These are phyloP conservation scores for Yamadazyma oceani DNA, from an alignment of 1,139 yeast species.

Conservation along the genomic window DNA sequence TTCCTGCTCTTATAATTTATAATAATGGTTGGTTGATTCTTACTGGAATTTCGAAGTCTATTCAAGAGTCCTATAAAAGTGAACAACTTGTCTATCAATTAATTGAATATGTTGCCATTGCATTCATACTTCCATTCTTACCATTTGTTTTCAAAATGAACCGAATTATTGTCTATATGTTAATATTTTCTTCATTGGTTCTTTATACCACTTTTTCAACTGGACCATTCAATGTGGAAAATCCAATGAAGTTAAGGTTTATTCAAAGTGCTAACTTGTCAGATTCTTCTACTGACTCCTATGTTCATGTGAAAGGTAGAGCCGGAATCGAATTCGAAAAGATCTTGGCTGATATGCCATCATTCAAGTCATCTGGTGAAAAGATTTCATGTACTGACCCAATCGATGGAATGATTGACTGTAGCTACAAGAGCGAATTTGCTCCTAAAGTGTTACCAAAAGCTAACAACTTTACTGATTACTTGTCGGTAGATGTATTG, in stretches of 20 bases:
- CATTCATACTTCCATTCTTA: constrained; percentile 56
- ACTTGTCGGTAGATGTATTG: constrained; percentile 50
- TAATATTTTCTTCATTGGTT: constrained; percentile 31
- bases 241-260: constrained; percentile 72
- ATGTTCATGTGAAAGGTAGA: constrained; percentile 54
- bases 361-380: constrained; percentile 42
- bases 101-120: constrained; percentile 32
- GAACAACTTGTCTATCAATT: constrained; percentile 49
- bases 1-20: constrained; percentile 54
- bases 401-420: constrained; percentile 50
- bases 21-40: constrained; percentile 53
- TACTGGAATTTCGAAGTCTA: constrained; percentile 66
- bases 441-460: constrained; percentile 54
- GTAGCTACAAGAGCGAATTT: constrained; percentile 51
- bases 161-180: constrained; percentile 42
- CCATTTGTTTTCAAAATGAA: constrained; percentile 76
- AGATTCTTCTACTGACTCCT: constrained; percentile 25
- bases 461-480: constrained; percentile 35
- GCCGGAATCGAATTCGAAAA: constrained; percentile 36
- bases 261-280: constrained; percentile 55
- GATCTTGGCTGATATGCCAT: constrained; percentile 61
- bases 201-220: constrained; percentile 35
- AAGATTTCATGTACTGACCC: constrained; percentile 33
- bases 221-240: constrained; percentile 54
- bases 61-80: constrained; percentile 59